Evolutionary conservation across 768 basidiomycete genomes (phyloP).

Genomic region (Cystobasidium tubakii): DNA sequence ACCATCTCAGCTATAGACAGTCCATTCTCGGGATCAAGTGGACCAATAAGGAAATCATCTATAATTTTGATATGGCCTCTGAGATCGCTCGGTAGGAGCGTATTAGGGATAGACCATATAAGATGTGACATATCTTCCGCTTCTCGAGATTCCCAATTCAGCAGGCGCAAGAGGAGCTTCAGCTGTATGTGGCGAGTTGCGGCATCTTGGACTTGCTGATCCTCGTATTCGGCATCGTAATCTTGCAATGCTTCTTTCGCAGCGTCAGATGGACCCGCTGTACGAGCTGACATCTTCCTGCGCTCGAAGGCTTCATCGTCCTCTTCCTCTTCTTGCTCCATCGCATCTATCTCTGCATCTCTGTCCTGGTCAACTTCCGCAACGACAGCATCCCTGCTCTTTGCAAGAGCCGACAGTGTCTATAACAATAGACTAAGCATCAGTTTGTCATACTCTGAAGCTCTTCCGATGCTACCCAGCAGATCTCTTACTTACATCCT

Average conservation of each 20-base stretch:
- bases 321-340: conserved; percentile 47
- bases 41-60: conserved; percentile 71
- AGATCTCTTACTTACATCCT: conserved; percentile 59
- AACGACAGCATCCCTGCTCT: conserved; percentile 50
- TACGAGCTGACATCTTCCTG: conserved; percentile 9
- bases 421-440: no score
- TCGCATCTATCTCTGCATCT: conserved; percentile 49
- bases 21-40: conserved; percentile 73
- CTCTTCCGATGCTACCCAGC: no score
- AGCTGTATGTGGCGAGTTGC: conserved; percentile 71
- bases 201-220: conserved; percentile 68
- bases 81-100: conserved; percentile 63
- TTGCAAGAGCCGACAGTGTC: conserved; percentile 40
- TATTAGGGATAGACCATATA: conserved; percentile 70
- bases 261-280: conserved; percentile 39
- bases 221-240: conserved; percentile 61
- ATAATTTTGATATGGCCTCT: conserved; percentile 67
- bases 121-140: conserved; percentile 49
- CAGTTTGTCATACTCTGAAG: no score
- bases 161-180: conserved; percentile 75
- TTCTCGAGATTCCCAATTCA: conserved; percentile 66
- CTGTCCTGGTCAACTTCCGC: conserved; percentile 61
- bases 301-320: conserved; percentile 24
- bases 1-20: conserved; percentile 64
- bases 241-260: conserved; percentile 16